Conservation (phyloP, 2,329 filamentous ascomycete species). For the Penicillium capsulatum region DNA sequence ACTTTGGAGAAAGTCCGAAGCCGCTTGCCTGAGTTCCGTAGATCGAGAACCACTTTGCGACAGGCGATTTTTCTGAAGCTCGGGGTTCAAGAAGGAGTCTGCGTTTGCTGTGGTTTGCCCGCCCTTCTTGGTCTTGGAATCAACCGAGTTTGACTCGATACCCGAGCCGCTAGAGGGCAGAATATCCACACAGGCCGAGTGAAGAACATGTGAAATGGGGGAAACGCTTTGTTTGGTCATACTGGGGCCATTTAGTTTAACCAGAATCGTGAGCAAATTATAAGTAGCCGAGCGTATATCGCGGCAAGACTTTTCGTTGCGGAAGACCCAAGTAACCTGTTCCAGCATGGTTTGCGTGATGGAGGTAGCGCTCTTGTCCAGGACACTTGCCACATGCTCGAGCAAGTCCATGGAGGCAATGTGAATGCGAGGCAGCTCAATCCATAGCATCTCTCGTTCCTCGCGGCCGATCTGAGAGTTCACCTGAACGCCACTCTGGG, state of each 20-base stretch:
- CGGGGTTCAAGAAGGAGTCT: constrained; percentile 63
- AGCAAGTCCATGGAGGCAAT: constrained; percentile 64
- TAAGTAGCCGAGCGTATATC: constrained; percentile 61
- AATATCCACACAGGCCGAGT: constrained; percentile 70
- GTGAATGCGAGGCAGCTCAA: constrained; percentile 69
- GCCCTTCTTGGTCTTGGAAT: constrained; percentile 41
- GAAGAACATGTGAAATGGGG: constrained; percentile 59
- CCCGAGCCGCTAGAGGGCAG: constrained; percentile 49
- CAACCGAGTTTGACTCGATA: constrained; percentile 32
- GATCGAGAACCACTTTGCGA: constrained; percentile 16
- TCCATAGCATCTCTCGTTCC: constrained; percentile 76
- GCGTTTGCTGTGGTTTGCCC: constrained; percentile 52
- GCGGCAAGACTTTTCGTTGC: constrained; percentile 47
- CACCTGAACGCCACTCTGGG: constrained; percentile 52
- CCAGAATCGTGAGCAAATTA: constrained; percentile 52
- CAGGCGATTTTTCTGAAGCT: constrained; percentile 30
- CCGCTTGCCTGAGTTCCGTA: constrained; percentile 52
- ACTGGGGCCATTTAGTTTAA: constrained; percentile 61
- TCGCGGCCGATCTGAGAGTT: constrained; percentile 72
- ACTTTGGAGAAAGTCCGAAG: constrained; percentile 58
- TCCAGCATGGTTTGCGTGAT: constrained; percentile 64
- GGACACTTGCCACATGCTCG: constrained; percentile 53
- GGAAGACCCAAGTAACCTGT: constrained; percentile 68
- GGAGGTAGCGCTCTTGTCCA: constrained; percentile 56
- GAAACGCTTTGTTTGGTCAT: constrained; percentile 63